These are phyloP conservation scores for Mediolabrus comicus DNA, from an alignment of 108 stramenopile species.

Conservation along the genomic window DNA sequence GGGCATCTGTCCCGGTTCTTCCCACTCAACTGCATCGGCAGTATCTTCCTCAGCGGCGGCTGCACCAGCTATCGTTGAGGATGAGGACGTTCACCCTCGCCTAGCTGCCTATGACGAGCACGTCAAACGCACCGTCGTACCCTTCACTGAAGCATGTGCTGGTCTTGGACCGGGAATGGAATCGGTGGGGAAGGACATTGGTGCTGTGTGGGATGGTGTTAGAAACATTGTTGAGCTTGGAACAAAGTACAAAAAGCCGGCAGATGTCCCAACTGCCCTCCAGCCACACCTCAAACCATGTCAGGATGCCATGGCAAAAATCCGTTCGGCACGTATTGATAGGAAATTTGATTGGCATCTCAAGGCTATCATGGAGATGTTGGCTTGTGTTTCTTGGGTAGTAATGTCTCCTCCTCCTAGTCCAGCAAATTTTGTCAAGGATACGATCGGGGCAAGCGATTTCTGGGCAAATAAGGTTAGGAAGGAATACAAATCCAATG, in stretches of 20 bases:
- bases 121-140: constrained; percentile 52
- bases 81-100: constrained; percentile 52
- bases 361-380: constrained; percentile 81
- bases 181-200: constrained; percentile 52
- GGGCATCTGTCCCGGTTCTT: constrained; percentile 19
- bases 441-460: constrained; percentile 85
- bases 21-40: constrained; percentile 2
- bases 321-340: constrained; percentile 61
- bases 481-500: constrained; percentile 89
- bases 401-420: constrained; percentile 61
- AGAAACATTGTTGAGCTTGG: constrained; percentile 70
- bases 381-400: constrained; percentile 77
- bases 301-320: constrained; percentile 61
- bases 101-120: constrained; percentile 76
- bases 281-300: constrained; percentile 61
- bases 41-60: background rate
- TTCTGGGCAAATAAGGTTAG: constrained; percentile 97
- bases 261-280: constrained; percentile 45
- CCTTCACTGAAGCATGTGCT: constrained; percentile 65
- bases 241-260: constrained; percentile 53
- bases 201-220: constrained; percentile 55
- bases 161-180: constrained; percentile 63
- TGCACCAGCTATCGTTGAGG: constrained; percentile 28
- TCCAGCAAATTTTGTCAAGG: constrained; percentile 75
- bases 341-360: constrained; percentile 75